Evolutionary conservation across 768 basidiomycete genomes (phyloP).

Genomic region (Pleurotus giganteus): DNA sequence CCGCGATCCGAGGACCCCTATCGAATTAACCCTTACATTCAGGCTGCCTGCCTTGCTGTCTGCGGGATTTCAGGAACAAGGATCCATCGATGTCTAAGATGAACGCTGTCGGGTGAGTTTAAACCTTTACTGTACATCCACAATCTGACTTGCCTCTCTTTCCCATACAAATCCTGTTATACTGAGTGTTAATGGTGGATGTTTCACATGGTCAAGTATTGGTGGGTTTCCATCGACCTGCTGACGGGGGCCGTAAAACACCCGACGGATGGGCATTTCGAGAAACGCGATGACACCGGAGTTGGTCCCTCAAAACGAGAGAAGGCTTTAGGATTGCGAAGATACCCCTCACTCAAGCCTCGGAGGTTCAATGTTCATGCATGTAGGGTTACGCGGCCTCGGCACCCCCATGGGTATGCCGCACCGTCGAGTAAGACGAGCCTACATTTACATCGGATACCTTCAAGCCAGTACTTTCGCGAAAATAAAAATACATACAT

Average conservation of each 20-base stretch:
- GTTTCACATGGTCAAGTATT: not conserved
- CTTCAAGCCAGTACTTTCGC: not conserved
- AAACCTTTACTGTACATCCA: not conserved
- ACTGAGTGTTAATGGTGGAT: not conserved
- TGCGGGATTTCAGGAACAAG: not conserved
- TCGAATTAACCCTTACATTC: no score
- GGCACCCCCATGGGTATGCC: not conserved
- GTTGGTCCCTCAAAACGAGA: not conserved
- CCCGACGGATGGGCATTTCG: not conserved
- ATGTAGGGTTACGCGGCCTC: no score
- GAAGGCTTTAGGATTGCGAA: not conserved
- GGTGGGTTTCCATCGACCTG: not conserved
- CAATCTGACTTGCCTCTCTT: not conserved
- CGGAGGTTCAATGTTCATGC: not conserved
- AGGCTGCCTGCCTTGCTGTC: not conserved
- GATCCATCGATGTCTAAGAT: not conserved
- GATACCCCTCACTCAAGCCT: not conserved
- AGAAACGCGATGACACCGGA: not conserved
- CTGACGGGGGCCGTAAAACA: not conserved
- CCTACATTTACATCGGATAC: not conserved
- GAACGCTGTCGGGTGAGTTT: no score
- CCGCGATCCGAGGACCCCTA: no score
- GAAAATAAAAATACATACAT: constrained; percentile 8
- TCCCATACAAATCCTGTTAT: not conserved
- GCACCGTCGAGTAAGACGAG: not conserved